Base-by-base conservation (phyloP, 2,329 filamentous ascomycete genomes). In the Pezicula rhizophila region DNA sequence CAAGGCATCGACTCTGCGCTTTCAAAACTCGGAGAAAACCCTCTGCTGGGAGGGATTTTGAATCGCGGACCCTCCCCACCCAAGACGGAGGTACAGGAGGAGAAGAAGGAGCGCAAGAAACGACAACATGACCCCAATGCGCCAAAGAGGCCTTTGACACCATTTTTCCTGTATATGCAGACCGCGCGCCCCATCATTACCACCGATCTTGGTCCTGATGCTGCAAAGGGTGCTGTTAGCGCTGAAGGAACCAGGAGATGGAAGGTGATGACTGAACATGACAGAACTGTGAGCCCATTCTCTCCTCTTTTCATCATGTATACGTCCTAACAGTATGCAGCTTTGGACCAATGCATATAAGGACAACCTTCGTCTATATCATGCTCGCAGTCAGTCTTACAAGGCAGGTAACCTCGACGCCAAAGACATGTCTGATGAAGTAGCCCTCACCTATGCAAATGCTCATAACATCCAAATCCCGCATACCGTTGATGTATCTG, bases 111-210 rank as follows among this genome's bases (percentile, higher is more conserved):
- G 77, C 85, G 87, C 69, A 92, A 93, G 78, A 91, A 91, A 76
- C 81, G 84, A 53, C 83, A 82, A 38, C 84, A 87, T 63, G 92
- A 97, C 67, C 91, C 91, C 58, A 95, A 96, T 68, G 91, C 91
- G 6, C 92, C 92, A 52, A 97, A 96, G 80, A 84, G 91, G 45
- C 91, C 92, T 8, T 70, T 96, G 64, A 97, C 92, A 5, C 90
- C 92, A 2, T 96, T 95, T 75, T 96, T 97, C 75, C 75, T 96
- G 52, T 97, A 90, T 74, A 89, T 95, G 77, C 87, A 95, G 68
- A 85, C 87, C 56, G 89, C 89, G 56, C 87, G 93, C 44, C 79
- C 84, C 45, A 85, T 88, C 65, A 93, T 97, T 59, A 85, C 87
- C 49, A 77, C 75, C 31, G 89, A 95, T 59, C 78, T 95, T 10